A percentile compares a stretch with the other conserved stretches of the same genome.
Conservation (phyloP, 305 asterid genomes). For the Fraxinus greggii region DNA sequence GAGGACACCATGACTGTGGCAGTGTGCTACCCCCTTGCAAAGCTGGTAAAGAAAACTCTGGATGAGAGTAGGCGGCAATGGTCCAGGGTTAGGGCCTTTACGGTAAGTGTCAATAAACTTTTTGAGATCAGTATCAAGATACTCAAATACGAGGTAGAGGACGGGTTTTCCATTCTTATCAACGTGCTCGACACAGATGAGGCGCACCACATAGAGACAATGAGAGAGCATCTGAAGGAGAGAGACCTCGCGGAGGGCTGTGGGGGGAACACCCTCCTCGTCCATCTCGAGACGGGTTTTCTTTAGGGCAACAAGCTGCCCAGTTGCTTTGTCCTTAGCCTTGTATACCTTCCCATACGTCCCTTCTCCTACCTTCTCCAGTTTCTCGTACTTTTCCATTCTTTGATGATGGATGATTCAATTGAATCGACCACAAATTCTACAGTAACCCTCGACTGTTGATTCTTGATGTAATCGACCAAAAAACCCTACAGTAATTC, state of each 20-base stretch:
- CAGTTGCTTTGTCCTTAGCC: conserved; percentile 83
- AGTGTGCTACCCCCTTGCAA: conserved; percentile 86
- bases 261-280: conserved; percentile 93
- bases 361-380: conserved; percentile 97
- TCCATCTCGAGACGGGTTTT: conserved; percentile 95
- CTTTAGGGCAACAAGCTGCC: conserved; percentile 87
- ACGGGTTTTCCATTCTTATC: conserved; percentile 84
- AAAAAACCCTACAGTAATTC: neutral
- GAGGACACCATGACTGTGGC: conserved; percentile 92
- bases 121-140: conserved; percentile 88
- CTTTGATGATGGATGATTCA: conserved; percentile 2
- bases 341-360: conserved; percentile 97
- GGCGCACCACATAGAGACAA: conserved; percentile 75
- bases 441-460: neutral
- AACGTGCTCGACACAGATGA: conserved; percentile 80
- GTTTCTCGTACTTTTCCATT: conserved; percentile 89
- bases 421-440: neutral
- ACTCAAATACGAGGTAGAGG: conserved; percentile 86
- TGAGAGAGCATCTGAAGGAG: conserved; percentile 96
- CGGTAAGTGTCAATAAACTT: conserved; percentile 80
- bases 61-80: conserved; percentile 53
- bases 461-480: neutral
- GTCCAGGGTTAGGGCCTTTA: conserved; percentile 70
- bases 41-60: conserved; percentile 81
- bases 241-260: conserved; percentile 87